These are phyloP conservation scores for Hippophae rhamnoides DNA, from an alignment of 306 rosid species.

Conservation along the genomic window DNA sequence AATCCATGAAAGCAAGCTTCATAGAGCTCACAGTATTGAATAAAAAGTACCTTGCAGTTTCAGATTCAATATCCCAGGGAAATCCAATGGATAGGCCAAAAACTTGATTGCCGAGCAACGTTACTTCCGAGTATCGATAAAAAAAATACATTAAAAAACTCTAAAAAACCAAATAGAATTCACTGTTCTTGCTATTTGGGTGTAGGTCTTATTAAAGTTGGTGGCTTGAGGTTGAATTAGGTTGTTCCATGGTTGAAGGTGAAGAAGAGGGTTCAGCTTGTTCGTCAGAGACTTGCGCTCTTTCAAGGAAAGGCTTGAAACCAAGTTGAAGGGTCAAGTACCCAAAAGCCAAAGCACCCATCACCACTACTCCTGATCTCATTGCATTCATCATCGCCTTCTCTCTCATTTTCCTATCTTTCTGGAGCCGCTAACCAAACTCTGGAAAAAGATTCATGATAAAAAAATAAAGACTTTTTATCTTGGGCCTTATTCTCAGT, in stretches of 20 bases:
- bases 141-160: too few relatives aligned
- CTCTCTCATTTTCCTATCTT: slow-evolving; percentile 19
- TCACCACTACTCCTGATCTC: slow-evolving; percentile 74
- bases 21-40: too few relatives aligned
- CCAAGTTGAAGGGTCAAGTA: slow-evolving; percentile 61
- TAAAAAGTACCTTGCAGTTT: too few relatives aligned
- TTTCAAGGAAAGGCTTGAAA: slow-evolving; percentile 66
- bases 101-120: too few relatives aligned
- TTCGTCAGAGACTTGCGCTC: slow-evolving; percentile 39
- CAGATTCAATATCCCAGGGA: too few relatives aligned
- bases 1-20: too few relatives aligned
- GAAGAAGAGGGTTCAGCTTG: slow-evolving; percentile 30
- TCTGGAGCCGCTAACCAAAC: not conserved
- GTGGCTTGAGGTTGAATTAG: slow-evolving; percentile 26
- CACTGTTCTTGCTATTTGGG: not conserved
- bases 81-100: too few relatives aligned
- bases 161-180: too few relatives aligned
- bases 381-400: slow-evolving; percentile 50
- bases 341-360: slow-evolving; percentile 82
- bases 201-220: slow-evolving; percentile 14
- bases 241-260: slow-evolving; percentile 19
- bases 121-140: too few relatives aligned
- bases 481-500: too few relatives aligned
- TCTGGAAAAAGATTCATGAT: too few relatives aligned
- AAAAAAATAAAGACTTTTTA: too few relatives aligned